phyloP scores from a whole-genome alignment of 73 alveolate species.

The Strombidium stylifer region DNA sequence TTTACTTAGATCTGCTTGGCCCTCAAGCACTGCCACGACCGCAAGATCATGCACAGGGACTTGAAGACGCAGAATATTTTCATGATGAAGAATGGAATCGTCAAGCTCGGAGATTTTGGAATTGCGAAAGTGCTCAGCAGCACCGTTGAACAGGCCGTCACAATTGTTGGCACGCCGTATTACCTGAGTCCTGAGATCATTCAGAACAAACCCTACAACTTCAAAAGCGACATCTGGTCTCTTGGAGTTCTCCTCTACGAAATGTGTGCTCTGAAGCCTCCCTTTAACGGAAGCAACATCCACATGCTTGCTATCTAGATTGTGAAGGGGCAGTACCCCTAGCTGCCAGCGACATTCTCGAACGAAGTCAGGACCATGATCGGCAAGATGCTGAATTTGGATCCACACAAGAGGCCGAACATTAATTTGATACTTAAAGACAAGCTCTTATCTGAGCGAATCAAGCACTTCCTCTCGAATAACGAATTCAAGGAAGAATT shows the following conservation, averaged over 20 bases:
- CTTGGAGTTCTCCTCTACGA: slow-evolving; percentile 81
- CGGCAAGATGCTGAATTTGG: slow-evolving; percentile 77
- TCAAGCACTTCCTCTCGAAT: slow-evolving; percentile 46
- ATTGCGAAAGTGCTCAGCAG: slow-evolving; percentile 59
- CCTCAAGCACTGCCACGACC: slow-evolving; percentile 62
- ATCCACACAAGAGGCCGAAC: slow-evolving; percentile 86
- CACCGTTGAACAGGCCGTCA: slow-evolving; percentile 55
- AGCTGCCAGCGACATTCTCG: slow-evolving; percentile 61
- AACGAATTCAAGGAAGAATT: slow-evolving; percentile 53
- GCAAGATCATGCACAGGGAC: slow-evolving; percentile 76
- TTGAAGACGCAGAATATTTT: slow-evolving; percentile 66
- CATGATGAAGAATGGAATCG: slow-evolving; percentile 50
- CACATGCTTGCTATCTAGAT: slow-evolving; percentile 81
- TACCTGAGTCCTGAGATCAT: slow-evolving; percentile 80
- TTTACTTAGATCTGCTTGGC: slow-evolving; percentile 72
- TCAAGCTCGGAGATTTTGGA: slow-evolving; percentile 76
- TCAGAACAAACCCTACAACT: slow-evolving; percentile 61
- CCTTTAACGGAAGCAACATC: slow-evolving; percentile 79
- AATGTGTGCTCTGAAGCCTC: slow-evolving; percentile 78
- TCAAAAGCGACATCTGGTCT: slow-evolving; percentile 74
- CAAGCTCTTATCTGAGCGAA: slow-evolving; percentile 40
- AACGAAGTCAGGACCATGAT: slow-evolving; percentile 69
- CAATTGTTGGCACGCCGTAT: slow-evolving; percentile 77
- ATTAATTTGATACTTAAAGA: slow-evolving; percentile 61
- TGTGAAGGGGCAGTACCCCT: slow-evolving; percentile 73